phyloP scores from a whole-genome alignment of 2,329 filamentous ascomycete genomes.

The Ceratocystis variospora region DNA sequence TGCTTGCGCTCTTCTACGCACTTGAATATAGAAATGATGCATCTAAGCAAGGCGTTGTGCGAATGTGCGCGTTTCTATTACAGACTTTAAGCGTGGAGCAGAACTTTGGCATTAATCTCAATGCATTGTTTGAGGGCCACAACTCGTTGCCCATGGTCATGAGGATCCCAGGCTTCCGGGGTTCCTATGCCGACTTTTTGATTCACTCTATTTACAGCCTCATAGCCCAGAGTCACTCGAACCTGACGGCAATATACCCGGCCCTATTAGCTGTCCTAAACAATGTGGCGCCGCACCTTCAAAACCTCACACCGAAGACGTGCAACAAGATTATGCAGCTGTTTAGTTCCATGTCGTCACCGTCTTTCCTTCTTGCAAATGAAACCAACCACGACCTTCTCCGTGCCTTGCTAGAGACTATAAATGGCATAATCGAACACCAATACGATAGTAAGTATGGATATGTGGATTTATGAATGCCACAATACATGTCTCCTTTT shows the following conservation, averaged over 20 bases:
- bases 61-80: constrained; percentile 94
- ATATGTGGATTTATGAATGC: not conserved
- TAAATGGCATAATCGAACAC: constrained; percentile 83
- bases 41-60: constrained; percentile 78
- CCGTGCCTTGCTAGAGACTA: constrained; percentile 68
- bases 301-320: constrained; percentile 59
- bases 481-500: not conserved
- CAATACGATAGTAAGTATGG: constrained; percentile 57
- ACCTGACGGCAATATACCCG: constrained; percentile 80
- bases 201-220: constrained; percentile 90
- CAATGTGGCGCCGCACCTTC: constrained; percentile 76
- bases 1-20: constrained; percentile 83
- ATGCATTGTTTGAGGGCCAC: constrained; percentile 76
- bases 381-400: constrained; percentile 78
- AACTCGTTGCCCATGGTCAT: constrained; percentile 74
- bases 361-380: constrained; percentile 81
- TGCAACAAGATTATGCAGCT: constrained; percentile 76
- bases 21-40: constrained; percentile 76
- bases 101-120: constrained; percentile 79
- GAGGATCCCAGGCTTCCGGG: constrained; percentile 68
- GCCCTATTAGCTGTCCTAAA: constrained; percentile 84
- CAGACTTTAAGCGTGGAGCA: constrained; percentile 90
- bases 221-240: constrained; percentile 82
- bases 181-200: constrained; percentile 85
- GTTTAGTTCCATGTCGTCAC: constrained; percentile 83